These are phyloP conservation scores for Bocquillonia castaneifolia DNA, from an alignment of 441 rosid genomes.

Conservation along the genomic window DNA sequence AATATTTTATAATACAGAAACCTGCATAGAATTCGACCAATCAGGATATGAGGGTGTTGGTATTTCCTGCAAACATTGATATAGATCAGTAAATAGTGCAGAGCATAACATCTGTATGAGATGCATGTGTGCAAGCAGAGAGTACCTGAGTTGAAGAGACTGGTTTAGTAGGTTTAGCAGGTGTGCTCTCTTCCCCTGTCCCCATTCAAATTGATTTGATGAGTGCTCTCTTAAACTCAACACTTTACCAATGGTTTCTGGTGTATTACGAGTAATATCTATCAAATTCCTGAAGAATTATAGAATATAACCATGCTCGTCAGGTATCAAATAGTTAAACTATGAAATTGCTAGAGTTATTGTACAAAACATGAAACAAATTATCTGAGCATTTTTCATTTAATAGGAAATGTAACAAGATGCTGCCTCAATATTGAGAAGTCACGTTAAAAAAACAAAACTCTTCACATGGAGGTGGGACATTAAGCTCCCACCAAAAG, in stretches of 20 bases:
- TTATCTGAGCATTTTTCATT: not conserved
- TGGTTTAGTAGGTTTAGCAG: conserved; percentile 67
- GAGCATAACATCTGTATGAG: not conserved
- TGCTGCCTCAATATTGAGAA: not conserved
- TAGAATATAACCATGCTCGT: conserved; percentile 10
- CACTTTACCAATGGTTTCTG: conserved; percentile 10
- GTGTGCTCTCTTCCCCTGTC: conserved; percentile 70
- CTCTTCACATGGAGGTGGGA: not conserved
- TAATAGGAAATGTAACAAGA: not conserved
- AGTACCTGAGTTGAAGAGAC: conserved; percentile 67
- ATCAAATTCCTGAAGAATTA: conserved; percentile 28
- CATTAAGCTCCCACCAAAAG: not conserved
- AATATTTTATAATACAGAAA: conserved; percentile 24
- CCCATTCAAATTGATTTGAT: conserved; percentile 40
- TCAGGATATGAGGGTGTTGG: conserved; percentile 74
- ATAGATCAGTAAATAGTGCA: not conserved
- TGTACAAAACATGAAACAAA: conserved; percentile 12
- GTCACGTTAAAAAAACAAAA: not conserved
- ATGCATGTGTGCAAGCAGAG: not conserved
- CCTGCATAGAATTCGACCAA: conserved; percentile 95
- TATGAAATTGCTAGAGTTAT: not conserved
- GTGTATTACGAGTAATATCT: conserved; percentile 14
- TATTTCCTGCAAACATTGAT: conserved; percentile 46
- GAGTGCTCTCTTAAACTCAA: conserved; percentile 17
- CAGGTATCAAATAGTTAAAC: conserved; percentile 15